These are phyloP conservation scores for Paramecium bursaria DNA, from an alignment of 73 alveolate genomes.

Conservation along the genomic window DNA sequence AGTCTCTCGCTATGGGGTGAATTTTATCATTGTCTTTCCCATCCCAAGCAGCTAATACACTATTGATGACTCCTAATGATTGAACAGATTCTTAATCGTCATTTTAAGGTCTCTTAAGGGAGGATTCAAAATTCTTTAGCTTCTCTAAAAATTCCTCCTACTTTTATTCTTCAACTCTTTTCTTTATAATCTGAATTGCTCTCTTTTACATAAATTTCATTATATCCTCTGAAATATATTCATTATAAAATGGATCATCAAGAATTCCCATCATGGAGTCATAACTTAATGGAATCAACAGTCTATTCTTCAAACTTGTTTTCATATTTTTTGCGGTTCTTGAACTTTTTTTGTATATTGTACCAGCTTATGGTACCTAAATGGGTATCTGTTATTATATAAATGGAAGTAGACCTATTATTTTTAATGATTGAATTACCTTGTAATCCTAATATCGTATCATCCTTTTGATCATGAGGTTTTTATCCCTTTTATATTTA, in stretches of 20 bases:
- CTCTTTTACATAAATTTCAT: not conserved
- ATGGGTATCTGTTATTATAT: not conserved
- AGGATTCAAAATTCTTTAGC: slow-evolving; percentile 9
- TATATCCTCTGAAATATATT: slow-evolving; percentile 25
- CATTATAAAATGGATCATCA: slow-evolving; percentile 49
- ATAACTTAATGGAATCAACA: slow-evolving; percentile 32
- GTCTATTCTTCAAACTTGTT: not conserved
- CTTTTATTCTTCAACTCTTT: slow-evolving; percentile 17
- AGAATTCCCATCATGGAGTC: slow-evolving; percentile 31
- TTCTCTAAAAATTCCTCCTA: not conserved
- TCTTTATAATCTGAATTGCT: not conserved
- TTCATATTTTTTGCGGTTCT: not conserved
- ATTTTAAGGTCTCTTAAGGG: too few species aligned
- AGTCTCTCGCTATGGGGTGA: too few species aligned
- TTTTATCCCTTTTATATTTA: not conserved
- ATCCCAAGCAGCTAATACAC: too few species aligned
- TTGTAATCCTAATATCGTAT: not conserved
- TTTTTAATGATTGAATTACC: too few species aligned
- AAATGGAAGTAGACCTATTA: not conserved
- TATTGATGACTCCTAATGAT: too few species aligned
- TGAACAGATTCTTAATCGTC: too few species aligned
- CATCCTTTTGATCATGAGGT: not conserved
- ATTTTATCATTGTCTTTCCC: too few species aligned
- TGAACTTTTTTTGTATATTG: not conserved
- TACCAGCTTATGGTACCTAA: not conserved